A percentile compares a stretch with the other conserved stretches of the same genome.
phyloP scores from a whole-genome alignment of 2,329 filamentous ascomycete species.

The Stagonosporopsis cucurbitacearum region DNA sequence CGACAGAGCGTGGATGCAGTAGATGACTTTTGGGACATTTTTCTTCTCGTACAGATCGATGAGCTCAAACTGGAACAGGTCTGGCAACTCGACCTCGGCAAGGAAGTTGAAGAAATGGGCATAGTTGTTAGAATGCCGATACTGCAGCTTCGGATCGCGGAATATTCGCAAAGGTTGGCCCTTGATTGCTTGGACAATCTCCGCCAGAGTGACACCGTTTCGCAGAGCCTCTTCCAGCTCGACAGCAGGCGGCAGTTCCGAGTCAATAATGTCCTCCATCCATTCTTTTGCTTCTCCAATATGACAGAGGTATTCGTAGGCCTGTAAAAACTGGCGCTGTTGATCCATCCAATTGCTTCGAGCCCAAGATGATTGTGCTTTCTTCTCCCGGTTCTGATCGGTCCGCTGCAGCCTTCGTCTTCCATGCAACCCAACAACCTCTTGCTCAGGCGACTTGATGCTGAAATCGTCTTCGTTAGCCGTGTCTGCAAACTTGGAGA shows the following conservation, averaged over 20 bases:
- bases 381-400: slow-evolving; percentile 60
- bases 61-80: slow-evolving; percentile 94
- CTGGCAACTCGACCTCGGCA: slow-evolving; percentile 88
- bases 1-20: slow-evolving; percentile 95
- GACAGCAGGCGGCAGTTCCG: slow-evolving; percentile 87
- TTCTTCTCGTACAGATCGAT: slow-evolving; percentile 99
- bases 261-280: slow-evolving; percentile 91
- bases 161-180: slow-evolving; percentile 82
- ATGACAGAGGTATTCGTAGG: slow-evolving; percentile 98
- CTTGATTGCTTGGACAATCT: slow-evolving; percentile 88
- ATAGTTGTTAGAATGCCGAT: slow-evolving; percentile 96
- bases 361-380: slow-evolving; percentile 68
- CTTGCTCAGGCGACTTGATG: slow-evolving; percentile 77
- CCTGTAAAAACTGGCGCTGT: slow-evolving; percentile 92
- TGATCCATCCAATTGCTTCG: slow-evolving; percentile 98
- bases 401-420: slow-evolving; percentile 80
- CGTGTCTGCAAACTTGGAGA: slow-evolving; percentile 82
- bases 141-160: slow-evolving; percentile 82
- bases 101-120: slow-evolving; percentile 94
- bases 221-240: slow-evolving; percentile 90
- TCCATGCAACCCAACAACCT: slow-evolving; percentile 87
- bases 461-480: slow-evolving; percentile 80
- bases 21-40: slow-evolving; percentile 98
- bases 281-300: slow-evolving; percentile 99
- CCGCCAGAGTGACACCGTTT: slow-evolving; percentile 91